These are phyloP conservation scores for Fagopyrum esculentum DNA, from an alignment of 148 eudicot species.

Conservation along the genomic window DNA sequence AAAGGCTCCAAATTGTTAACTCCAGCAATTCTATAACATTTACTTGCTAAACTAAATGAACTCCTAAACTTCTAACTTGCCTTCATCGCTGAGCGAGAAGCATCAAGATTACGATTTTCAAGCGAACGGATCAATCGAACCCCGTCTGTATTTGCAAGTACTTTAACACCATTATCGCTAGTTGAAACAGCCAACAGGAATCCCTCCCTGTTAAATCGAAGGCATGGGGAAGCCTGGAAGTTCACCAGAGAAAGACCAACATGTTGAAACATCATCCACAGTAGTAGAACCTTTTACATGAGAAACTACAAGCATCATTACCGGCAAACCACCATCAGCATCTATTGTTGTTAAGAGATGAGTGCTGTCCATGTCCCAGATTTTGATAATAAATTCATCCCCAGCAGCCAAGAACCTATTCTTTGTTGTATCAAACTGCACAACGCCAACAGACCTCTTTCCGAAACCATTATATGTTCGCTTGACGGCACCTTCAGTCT, in stretches of 20 bases:
- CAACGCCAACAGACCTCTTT: conserved; percentile 50
- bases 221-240: conserved; percentile 55
- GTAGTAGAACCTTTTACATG: not conserved
- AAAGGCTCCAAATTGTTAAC: not conserved
- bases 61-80: conserved; percentile 13
- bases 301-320: conserved; percentile 19
- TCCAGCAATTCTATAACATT: not conserved
- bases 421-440: conserved; percentile 57
- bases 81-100: conserved; percentile 29
- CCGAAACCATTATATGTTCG: conserved; percentile 54
- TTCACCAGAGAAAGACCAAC: not conserved
- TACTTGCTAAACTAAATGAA: not conserved
- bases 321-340: conserved; percentile 72
- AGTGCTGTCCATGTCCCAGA: conserved; percentile 65
- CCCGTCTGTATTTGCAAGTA: conserved; percentile 53
- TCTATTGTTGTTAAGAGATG: conserved; percentile 36
- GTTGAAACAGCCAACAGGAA: conserved; percentile 56
- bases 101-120: conserved; percentile 28
- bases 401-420: conserved; percentile 62
- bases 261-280: not conserved
- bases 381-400: conserved; percentile 51
- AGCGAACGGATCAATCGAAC: conserved; percentile 23
- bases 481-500: conserved; percentile 55
- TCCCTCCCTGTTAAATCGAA: conserved; percentile 54
- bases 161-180: conserved; percentile 51